Conservation (phyloP, 2,329 filamentous ascomycete species). For the Rhinocladiella similis region DNA sequence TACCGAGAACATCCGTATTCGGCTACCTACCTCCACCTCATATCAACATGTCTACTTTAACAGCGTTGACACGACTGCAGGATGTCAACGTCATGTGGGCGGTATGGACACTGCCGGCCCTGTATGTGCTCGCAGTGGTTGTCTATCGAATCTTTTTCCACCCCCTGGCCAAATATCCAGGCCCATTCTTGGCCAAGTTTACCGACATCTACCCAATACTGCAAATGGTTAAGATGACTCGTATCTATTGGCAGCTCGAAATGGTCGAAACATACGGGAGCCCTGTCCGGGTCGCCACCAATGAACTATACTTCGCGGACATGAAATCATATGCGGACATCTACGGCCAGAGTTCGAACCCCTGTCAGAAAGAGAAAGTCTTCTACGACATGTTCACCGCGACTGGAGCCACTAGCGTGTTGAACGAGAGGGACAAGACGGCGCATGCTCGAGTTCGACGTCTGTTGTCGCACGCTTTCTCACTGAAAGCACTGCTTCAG, state of each 20-base stretch:
- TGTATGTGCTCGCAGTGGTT: not conserved
- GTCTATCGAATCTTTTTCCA: constrained; percentile 40
- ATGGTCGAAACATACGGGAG: constrained; percentile 32
- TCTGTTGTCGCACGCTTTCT: constrained; percentile 42
- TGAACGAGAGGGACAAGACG: constrained; percentile 20
- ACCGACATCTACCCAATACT: too few species aligned
- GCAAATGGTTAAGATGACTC: not conserved
- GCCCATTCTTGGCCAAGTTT: constrained; percentile 52
- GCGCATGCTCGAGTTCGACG: constrained; percentile 33
- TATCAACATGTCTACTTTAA: too few species aligned
- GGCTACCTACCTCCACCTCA: too few species aligned
- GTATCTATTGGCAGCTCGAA: constrained; percentile 1
- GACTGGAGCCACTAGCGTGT: constrained; percentile 4
- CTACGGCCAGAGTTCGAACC: constrained; percentile 24
- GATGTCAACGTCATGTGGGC: too few species aligned
- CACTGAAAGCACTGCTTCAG: constrained; percentile 22
- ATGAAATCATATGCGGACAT: constrained; percentile 37
- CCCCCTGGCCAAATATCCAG: constrained; percentile 65
- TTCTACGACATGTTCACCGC: constrained; percentile 16
- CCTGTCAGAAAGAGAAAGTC: constrained; percentile 12
- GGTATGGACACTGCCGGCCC: too few species aligned
- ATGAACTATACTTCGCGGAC: constrained; percentile 38
- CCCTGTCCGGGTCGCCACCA: constrained; percentile 36
- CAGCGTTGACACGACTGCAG: too few species aligned
- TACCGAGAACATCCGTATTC: too few species aligned